These are phyloP conservation scores for Kuraishia molischiana DNA, from an alignment of 805 yeast genomes.

Conservation along the genomic window DNA sequence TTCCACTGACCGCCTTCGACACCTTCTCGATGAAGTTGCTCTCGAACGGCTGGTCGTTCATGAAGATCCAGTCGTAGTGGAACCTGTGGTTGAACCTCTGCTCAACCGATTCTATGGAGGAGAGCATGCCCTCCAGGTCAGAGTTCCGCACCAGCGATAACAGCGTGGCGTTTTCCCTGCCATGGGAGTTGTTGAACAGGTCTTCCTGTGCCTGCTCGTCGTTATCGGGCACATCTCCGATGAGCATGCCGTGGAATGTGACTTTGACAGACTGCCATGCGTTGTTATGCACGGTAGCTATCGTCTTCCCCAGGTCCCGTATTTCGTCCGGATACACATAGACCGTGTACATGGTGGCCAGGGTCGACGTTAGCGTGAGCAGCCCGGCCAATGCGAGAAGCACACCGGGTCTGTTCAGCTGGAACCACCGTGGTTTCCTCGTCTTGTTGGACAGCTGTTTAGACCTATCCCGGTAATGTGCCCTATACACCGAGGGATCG, in stretches of 20 bases:
- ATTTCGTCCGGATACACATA: background rate
- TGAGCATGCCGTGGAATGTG: slow-evolving; percentile 1
- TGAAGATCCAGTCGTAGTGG: slow-evolving; percentile 34
- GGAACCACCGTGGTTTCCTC: background rate
- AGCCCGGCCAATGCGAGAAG: background rate
- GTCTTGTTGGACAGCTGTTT: background rate
- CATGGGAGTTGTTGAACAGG: slow-evolving; percentile 10
- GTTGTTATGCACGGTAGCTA: background rate
- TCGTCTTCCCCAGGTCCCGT: background rate
- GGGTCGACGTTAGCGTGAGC: background rate
- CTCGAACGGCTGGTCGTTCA: slow-evolving; percentile 36
- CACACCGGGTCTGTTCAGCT: background rate
- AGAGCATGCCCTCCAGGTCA: slow-evolving; percentile 25
- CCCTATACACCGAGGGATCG: background rate
- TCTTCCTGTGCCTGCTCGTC: background rate
- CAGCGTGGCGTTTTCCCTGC: slow-evolving; percentile 51
- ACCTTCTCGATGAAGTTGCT: slow-evolving; percentile 26
- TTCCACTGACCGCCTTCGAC: slow-evolving; percentile 26
- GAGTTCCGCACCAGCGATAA: slow-evolving; percentile 30
- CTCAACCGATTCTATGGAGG: slow-evolving; percentile 25
- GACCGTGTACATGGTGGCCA: background rate
- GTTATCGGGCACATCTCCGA: background rate
- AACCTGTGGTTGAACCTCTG: slow-evolving; percentile 24
- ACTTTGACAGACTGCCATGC: slow-evolving; percentile 2
- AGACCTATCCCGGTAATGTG: background rate